Evolutionary conservation across 176 grass and related monocot genomes (phyloP), one percentile per base, ranked within the genome.

Genomic region (Puccinellia tenuiflora): DNA sequence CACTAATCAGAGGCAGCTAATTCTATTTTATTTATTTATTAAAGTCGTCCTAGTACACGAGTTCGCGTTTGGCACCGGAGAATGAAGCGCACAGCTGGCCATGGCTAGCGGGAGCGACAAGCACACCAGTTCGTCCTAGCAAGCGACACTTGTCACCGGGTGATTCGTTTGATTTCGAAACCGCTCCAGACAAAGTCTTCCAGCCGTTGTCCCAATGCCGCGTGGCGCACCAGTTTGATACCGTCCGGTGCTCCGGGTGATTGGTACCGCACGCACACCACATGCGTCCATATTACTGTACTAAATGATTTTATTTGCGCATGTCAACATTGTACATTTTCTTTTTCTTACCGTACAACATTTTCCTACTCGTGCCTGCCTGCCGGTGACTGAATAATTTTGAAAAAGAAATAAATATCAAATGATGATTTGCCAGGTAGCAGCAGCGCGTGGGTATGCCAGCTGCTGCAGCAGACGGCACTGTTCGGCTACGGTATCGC

Each of bases 401-500:
- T 86, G 1, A 83, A 83, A 9, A 72, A 29, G 43, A 70, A 47
- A n/a, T n/a, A n/a, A n/a, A n/a, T 46, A n/a, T 75, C 20, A 68
- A 85, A 30, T 42, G 5, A 21, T 70, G 17, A 29, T 61, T 61
- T 47, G 17, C 4, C 88, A 86, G 88, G 83, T 73, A 78, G 53
- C 53, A 73, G 8, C 25, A 85, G 63, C 54, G 75, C 88, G 15
- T 90, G 83, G 88, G 34, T 97, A 15, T 97, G 95, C 81, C 62
- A 86, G 50, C 34, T 97, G 9, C 77, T 97, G 62, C 95, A 97
- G 67, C 91, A 92, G 17, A 79, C 88, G 2, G 91, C 90, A 42
- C 51, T 97, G 75, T 94, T 92, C 56, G 95, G 95, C 28, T 93
- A 90, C 59, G 95, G 92, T 42, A 82, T 97, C 31, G 95, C 90